Evolutionary conservation across 148 eudicot genomes (phyloP).

Genomic region (Vaccinium macrocarpon): DNA sequence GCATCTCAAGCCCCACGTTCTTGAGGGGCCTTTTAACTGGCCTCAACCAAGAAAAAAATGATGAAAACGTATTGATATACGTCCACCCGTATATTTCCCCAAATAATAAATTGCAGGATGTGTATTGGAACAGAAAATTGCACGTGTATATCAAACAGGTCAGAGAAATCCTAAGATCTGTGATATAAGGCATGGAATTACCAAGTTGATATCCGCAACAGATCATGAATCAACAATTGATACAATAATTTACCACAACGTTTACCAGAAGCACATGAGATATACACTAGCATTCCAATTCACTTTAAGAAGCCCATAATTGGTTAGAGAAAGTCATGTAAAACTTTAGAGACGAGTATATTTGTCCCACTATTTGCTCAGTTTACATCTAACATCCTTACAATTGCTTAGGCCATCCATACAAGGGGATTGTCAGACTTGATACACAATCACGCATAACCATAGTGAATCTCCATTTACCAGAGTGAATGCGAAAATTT

Average conservation of each 20-base stretch:
- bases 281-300: background rate
- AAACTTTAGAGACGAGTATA: background rate
- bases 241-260: background rate
- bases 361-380: background rate
- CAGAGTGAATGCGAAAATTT: background rate
- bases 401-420: background rate
- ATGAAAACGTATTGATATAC: no score
- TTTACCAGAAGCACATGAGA: slow-evolving; percentile 8
- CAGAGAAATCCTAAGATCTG: background rate
- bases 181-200: background rate
- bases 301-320: background rate
- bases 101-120: background rate
- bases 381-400: background rate
- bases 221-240: background rate
- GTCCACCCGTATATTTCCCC: background rate
- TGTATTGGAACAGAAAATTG: background rate
- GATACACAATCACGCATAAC: background rate
- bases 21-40: background rate
- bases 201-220: background rate
- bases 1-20: background rate
- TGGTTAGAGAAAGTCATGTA: background rate
- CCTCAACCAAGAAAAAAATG: slow-evolving; percentile 4
- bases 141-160: background rate
- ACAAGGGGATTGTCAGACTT: background rate
- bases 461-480: background rate